phyloP scores from a whole-genome alignment of 805 yeast species.

The Nakazawaea sp. region DNA sequence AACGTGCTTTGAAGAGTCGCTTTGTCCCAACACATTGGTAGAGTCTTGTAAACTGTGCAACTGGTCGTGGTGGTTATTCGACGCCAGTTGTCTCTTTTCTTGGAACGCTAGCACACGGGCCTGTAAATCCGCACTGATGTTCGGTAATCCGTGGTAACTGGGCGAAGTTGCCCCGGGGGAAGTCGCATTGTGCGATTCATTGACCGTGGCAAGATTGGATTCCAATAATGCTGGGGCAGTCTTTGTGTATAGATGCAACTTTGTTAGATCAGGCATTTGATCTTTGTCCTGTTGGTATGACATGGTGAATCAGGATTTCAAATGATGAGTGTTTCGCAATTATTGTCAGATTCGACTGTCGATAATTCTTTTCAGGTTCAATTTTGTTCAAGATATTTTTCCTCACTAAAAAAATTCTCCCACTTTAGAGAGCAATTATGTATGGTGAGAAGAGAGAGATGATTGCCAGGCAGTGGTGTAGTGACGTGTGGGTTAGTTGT shows the following conservation, averaged over 20 bases:
- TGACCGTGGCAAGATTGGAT: not conserved
- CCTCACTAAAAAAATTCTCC: no score
- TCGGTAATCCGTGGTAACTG: slow-evolving; percentile 23
- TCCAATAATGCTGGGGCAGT: slow-evolving; percentile 8
- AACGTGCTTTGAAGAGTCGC: not conserved
- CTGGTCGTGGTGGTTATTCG: slow-evolving; percentile 16
- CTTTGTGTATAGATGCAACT: slow-evolving; percentile 2
- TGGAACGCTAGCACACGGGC: slow-evolving; percentile 86
- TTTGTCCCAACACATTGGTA: not conserved
- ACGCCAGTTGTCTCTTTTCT: slow-evolving; percentile 52
- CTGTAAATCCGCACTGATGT: slow-evolving; percentile 69
- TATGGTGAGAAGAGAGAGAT: no score
- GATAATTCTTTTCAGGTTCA: no score
- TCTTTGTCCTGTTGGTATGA: not conserved
- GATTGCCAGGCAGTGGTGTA: no score
- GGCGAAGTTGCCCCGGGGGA: slow-evolving; percentile 14
- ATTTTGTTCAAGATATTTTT: no score
- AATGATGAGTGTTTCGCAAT: no score
- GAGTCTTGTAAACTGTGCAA: not conserved
- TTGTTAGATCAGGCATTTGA: not conserved
- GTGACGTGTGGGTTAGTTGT: no score
- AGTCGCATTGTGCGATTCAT: no score
- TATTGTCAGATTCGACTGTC: no score
- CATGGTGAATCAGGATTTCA: no score
- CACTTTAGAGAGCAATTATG: no score